Base-by-base conservation (phyloP, 768 basidiomycete species). In the Boletus vermiculosoides region DNA sequence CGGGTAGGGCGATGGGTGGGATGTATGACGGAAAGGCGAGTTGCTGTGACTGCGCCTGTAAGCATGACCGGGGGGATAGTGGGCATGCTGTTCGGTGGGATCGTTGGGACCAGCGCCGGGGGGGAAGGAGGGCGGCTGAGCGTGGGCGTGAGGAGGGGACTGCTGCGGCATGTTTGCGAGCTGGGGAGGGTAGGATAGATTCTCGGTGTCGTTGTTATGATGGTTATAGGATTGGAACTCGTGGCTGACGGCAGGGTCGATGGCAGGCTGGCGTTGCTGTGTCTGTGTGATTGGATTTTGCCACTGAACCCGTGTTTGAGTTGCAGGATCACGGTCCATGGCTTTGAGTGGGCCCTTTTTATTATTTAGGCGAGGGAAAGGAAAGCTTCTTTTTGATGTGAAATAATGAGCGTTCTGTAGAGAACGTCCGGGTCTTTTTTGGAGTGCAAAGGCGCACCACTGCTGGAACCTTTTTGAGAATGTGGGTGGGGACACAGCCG, bases 1-100 rank as follows among this genome's bases (percentile, higher is more conserved):
- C 68, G 76, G 63, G 65, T 67, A 67, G 71, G 73, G 70, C 69
- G 74, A 64, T 73, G 74, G 63, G 72, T 71, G 63, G 58, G 75
- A 67, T 71, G 74, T 74, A 72, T 78, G 63, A 70, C 64, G 66
- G 72, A 64, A 70, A 53, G 70, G 71, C 30, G 64, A 69, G 64
- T 69, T 67, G 66, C 62, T 65, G 58, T 67, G 65, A 34, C 70
- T 72, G 15, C 72, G 62, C 57, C 67, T 65, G 37, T 72, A 73
- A 6, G 73, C 66, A 54, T 72, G 72, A 51, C 67, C 71, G 31
- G 71, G 63, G 40, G 71, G 68, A 45, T 63, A 79, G 60, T 66
- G 76, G 62, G 63, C 73, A 11, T 71, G 70, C 25, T 71, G 69
- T 25, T 71, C 69, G 5, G 59, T n/a, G 8, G 71, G 67, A 62